A percentile compares a stretch with the other conserved stretches of the same genome.
phyloP scores from a whole-genome alignment of 179 eudicot genomes.

The Heliamphora pulchella region DNA sequence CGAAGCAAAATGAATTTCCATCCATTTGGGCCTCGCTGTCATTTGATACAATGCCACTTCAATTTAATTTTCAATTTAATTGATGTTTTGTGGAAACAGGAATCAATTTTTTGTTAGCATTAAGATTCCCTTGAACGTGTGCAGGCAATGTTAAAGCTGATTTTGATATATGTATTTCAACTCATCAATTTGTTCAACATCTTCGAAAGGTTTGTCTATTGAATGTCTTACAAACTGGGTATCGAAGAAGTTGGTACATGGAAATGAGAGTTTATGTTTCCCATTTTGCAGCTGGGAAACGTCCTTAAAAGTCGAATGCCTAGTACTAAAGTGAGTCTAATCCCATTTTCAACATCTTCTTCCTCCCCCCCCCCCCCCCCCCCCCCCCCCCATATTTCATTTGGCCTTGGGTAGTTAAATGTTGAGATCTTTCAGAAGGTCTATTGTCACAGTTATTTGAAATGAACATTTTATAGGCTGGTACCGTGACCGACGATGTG shows the following conservation, averaged over 20 bases:
- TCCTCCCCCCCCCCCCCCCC: too few relatives aligned
- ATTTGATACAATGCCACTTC: not conserved
- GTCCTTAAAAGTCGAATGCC: conserved; percentile 70
- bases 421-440: not conserved
- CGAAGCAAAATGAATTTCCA: not conserved
- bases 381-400: too few relatives aligned
- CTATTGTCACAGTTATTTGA: not conserved
- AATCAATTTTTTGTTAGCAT: not conserved
- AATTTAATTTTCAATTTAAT: not conserved
- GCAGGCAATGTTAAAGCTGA: conserved; percentile 67
- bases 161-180: conserved; percentile 87
- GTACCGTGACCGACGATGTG: conserved; percentile 74
- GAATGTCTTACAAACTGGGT: not conserved
- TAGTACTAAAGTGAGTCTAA: conserved; percentile 48
- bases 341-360: too few relatives aligned
- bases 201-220: conserved; percentile 40
- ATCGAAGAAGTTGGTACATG: not conserved
- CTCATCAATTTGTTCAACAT: conserved; percentile 68
- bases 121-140: conserved; percentile 17
- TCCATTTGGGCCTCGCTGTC: not conserved
- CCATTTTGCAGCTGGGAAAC: conserved; percentile 58
- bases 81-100: not conserved
- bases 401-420: not conserved
- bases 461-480: conserved; percentile 43
- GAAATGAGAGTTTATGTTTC: not conserved